Base-by-base conservation (phyloP, 441 rosid species). In the Euphorbia schlechtendalii region DNA sequence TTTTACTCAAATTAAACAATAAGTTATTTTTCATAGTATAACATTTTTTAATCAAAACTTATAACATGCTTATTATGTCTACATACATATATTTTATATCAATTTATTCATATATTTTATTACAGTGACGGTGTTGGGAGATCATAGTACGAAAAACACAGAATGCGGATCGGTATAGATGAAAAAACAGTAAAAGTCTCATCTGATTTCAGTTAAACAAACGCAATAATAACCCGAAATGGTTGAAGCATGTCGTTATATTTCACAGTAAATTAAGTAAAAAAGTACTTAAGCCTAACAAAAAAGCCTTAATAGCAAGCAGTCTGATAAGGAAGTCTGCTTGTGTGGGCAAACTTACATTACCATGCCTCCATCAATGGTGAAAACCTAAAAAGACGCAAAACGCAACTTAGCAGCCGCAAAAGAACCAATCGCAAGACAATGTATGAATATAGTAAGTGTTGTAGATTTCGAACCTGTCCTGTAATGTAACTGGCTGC, bases 321-420 rank as follows among this genome's bases (percentile, higher is more conserved):
- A 3, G 56, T 8, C 45, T 10, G n/a, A 41, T n/a, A 45, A 36
- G 6, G 54, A 66, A 58, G 38, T 53, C 52, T 15, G 55, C 48
- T 45, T 22, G n/a, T 49, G 10, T 49, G 56, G 61, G 40, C 14
- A 10, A 52, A 57, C 61, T 69, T 82, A 92, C 84, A 92, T 86
- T 30, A 89, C 97, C 87, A 93, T 90, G 58, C 97, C 97, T 63
- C 98, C 98, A 64, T 93, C 98, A 48, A 93, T 86, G 61, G 97
- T 82, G 52, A 88, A 73, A 34, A 77, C 86, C 98, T 92, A 90
- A 80, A 66, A 68, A 48, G 61, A 53, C 56, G 70, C 15, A 49
- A 38, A 7, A 65, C 36, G 40, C 10, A 30, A 32, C 28, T 76
- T 24, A 48, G 68, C 7, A 56, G 28, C 27, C 64, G 21, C 32